phyloP scores from a whole-genome alignment of 768 basidiomycete species.

The Tephrocybe rancida region DNA sequence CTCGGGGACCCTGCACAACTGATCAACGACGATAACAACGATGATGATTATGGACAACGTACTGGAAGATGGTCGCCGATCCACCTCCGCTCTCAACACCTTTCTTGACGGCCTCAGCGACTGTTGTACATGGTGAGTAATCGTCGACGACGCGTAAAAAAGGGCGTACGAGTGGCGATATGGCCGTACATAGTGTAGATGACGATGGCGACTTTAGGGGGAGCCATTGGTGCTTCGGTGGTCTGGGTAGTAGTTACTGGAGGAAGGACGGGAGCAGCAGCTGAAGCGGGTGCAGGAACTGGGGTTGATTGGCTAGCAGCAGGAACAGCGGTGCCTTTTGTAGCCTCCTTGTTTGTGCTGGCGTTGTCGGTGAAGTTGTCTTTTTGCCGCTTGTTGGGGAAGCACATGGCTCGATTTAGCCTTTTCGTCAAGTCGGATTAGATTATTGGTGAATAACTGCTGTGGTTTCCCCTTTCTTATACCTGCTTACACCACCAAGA shows the following conservation, averaged over 20 bases:
- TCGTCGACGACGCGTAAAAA: background rate
- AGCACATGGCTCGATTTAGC: constrained; percentile 30
- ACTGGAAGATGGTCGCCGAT: constrained; percentile 56
- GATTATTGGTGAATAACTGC: background rate
- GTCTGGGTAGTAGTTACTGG: constrained; percentile 16
- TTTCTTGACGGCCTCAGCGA: constrained; percentile 56
- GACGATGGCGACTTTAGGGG: constrained; percentile 66
- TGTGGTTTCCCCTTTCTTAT: constrained; percentile 12
- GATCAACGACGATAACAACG: background rate
- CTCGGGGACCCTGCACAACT: constrained; percentile 62
- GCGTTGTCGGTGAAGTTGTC: constrained; percentile 30
- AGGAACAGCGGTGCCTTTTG: constrained; percentile 25
- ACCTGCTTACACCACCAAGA: constrained; percentile 8
- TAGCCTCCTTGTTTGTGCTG: constrained; percentile 23
- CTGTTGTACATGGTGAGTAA: constrained; percentile 34
- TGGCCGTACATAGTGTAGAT: constrained; percentile 80
- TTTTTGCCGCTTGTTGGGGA: constrained; percentile 32
- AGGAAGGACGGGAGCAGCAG: constrained; percentile 13
- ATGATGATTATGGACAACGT: constrained; percentile 20
- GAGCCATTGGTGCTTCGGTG: constrained; percentile 32
- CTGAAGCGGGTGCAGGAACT: constrained; percentile 5
- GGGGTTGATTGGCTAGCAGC: constrained; percentile 19
- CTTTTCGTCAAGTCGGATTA: constrained; percentile 4
- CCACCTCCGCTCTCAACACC: constrained; percentile 56
- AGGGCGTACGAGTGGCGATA: constrained; percentile 59